These are phyloP conservation scores for Schizonepeta tenuifolia DNA, from an alignment of 257 asterid species.

Conservation along the genomic window DNA sequence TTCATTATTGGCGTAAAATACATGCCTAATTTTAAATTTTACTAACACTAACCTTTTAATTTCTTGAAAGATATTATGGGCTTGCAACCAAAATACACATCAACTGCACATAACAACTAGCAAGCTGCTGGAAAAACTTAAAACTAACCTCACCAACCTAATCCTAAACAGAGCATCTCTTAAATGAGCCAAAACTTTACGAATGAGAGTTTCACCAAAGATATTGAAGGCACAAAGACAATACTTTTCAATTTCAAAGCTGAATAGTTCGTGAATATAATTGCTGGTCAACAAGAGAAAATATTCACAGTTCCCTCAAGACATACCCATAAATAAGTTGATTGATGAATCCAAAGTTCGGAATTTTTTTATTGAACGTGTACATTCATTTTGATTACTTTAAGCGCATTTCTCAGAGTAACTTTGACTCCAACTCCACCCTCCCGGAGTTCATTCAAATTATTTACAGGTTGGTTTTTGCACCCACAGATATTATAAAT, in stretches of 20 bases:
- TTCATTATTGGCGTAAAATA: background rate
- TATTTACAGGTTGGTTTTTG: background rate
- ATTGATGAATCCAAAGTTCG: background rate
- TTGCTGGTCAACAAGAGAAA: background rate
- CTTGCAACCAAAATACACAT: constrained; percentile 17
- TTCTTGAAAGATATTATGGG: background rate
- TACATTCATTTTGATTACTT: no score
- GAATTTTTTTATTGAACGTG: no score
- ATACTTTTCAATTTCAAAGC: constrained; percentile 5
- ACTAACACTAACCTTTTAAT: background rate
- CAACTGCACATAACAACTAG: background rate
- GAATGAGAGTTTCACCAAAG: background rate
- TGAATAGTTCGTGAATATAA: background rate
- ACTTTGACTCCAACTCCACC: no score
- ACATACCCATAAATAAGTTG: background rate
- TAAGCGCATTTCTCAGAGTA: no score
- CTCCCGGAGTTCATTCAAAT: background rate
- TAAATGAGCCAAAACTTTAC: background rate
- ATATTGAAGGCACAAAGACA: background rate
- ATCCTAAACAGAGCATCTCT: constrained; percentile 17
- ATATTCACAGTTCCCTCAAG: background rate
- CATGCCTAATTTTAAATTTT: constrained; percentile 3
- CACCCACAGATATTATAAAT: background rate
- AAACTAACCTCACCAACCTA: constrained; percentile 5
- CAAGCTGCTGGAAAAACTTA: constrained; percentile 6